Evolutionary conservation across 2,329 filamentous ascomycete species (phyloP), one percentile per base, ranked within the genome.

Genomic region (Penicillium sp.): DNA sequence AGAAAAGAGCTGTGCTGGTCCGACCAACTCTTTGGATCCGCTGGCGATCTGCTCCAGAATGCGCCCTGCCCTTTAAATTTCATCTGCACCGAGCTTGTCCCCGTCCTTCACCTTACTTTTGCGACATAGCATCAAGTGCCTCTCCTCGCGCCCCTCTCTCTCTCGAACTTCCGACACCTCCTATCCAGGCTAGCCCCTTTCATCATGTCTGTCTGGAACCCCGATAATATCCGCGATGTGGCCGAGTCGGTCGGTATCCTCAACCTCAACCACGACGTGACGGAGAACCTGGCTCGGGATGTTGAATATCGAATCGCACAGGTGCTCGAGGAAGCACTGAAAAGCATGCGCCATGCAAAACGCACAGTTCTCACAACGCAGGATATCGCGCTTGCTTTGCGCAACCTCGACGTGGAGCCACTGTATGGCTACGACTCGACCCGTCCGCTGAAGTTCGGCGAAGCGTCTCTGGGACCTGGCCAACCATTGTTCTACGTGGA

Each of bases 401-500:
- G 84, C 54, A 83, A 91, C 10, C 78, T 99, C 41, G 90, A 97
- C 63, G 88, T 96, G 19, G 93, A 99, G 71, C 93, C 93, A 1
- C 80, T 97, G 1, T 96, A 96, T 66, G 93, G 93, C 16, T 99
- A 99, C 73, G 92, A 97, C 66, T 91, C 90, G 29, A 93, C 89
- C 35, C 80, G 92, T 43, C 89, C 91, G 22, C 75, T 99, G 62
- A 82, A 88, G 46, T 99, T 95, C 65, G 93, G 93, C 43, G 93
- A 99, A 72, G 93, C 93, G 3, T 95, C 88, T 50, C 76, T 99
- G 53, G 93, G 93, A 0, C 90, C 91, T 12, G 91, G 92, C 9
- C 93, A 99, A 72, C 90, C 92, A 45, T 76, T 99, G 18, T 99
- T 92, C 72, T 99, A 99, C 68, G 87, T 99, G 31, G 93, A 99